Conservation (phyloP, 208 protist species). For the Ichthyophonus hoferi region DNA sequence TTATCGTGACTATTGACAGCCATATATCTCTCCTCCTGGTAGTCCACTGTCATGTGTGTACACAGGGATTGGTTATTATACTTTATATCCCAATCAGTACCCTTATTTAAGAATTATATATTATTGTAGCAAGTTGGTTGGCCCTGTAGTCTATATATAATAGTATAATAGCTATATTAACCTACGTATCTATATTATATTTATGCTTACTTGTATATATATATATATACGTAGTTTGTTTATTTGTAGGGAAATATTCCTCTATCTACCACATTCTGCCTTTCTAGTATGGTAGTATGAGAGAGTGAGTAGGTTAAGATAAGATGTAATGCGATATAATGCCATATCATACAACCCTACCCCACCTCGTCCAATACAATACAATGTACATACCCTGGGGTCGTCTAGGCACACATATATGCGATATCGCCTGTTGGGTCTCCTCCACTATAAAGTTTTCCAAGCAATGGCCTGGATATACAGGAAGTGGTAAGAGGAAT, state of each 20-base stretch:
- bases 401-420: background rate
- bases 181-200: background rate
- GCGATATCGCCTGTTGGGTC: conserved; percentile 15
- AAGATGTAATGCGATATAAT: too few species aligned
- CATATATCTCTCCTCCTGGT: conserved; percentile 28
- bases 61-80: too few species aligned
- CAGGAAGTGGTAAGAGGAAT: too few species aligned
- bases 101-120: too few species aligned
- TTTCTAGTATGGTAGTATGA: too few species aligned
- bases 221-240: background rate
- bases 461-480: background rate
- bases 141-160: background rate
- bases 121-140: too few species aligned
- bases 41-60: too few species aligned
- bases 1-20: conserved; percentile 35
- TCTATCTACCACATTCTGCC: too few species aligned
- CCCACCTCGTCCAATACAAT: background rate
- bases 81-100: too few species aligned
- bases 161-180: background rate
- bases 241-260: too few species aligned
- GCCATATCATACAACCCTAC: background rate
- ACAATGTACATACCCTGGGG: background rate
- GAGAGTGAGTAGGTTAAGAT: too few species aligned
- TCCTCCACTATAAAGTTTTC: background rate
- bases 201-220: background rate